Conservation (phyloP, 805 yeast species). For the Alloascoidea africana region DNA sequence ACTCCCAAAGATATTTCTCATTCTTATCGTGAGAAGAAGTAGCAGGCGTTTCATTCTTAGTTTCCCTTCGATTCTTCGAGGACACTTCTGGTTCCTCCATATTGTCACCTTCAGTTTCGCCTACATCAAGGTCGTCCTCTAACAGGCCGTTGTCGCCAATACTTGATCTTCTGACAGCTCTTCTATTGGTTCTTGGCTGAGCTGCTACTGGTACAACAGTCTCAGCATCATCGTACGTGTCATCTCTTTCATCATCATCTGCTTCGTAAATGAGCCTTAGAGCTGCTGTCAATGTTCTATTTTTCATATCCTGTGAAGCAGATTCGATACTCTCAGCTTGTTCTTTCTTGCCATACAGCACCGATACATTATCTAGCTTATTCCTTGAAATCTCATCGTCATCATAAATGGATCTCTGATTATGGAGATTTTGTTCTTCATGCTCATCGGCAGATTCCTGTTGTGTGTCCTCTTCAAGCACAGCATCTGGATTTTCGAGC, state of each 20-base stretch:
- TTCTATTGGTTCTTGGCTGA: conserved; percentile 19
- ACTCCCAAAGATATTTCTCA: conserved; percentile 36
- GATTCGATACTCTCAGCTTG: conserved; percentile 7
- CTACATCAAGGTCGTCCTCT: conserved; percentile 9
- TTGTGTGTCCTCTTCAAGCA: conserved; percentile 8
- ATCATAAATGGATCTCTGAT: conserved; percentile 11
- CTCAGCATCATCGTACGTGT: conserved; percentile 16
- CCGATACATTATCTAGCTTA: not conserved
- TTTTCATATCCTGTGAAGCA: conserved; percentile 18
- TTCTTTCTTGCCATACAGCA: conserved; percentile 17
- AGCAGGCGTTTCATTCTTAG: conserved; percentile 13
- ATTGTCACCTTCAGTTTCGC: conserved; percentile 34
- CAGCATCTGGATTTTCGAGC: conserved; percentile 37
- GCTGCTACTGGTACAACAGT: conserved; percentile 7
- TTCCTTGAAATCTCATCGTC: conserved; percentile 18
- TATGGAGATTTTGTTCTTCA: not conserved
- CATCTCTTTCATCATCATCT: conserved; percentile 75
- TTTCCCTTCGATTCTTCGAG: no score
- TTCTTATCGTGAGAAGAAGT: conserved; percentile 19
- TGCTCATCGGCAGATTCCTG: conserved; percentile 4
- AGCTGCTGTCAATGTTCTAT: conserved; percentile 29
- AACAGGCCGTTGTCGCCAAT: not conserved
- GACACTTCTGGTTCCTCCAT: conserved; percentile 37
- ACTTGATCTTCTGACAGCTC: conserved; percentile 7
- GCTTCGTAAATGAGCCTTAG: conserved; percentile 46